Evolutionary conservation across 2,329 filamentous ascomycete genomes (phyloP).

Genomic region (Aspergillus piperis): DNA sequence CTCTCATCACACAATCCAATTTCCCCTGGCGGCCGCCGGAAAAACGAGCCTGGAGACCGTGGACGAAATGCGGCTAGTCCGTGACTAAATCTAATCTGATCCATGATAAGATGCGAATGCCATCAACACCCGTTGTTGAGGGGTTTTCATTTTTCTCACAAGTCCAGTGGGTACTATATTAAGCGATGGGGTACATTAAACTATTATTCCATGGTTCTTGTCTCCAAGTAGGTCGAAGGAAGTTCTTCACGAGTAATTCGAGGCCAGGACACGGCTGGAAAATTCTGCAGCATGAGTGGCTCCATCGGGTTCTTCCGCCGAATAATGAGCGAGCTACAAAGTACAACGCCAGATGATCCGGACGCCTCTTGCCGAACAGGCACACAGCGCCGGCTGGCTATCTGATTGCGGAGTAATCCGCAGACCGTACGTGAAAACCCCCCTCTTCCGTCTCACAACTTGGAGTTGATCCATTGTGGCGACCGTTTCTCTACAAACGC

Average conservation of each 20-base stretch:
- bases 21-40: background rate
- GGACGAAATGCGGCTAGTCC: background rate
- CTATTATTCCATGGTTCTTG: background rate
- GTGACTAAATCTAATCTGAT: background rate
- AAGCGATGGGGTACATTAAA: background rate
- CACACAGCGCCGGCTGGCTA: background rate
- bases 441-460: conserved; percentile 24
- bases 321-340: background rate
- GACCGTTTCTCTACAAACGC: conserved; percentile 75
- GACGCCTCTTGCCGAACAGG: background rate
- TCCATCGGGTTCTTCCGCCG: background rate
- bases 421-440: too few species aligned
- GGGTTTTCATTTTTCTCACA: background rate
- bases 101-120: background rate
- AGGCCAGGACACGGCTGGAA: background rate
- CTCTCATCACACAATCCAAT: background rate
- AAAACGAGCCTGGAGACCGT: background rate
- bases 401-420: background rate
- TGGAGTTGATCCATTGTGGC: conserved; percentile 57
- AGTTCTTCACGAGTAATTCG: background rate
- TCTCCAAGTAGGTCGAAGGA: background rate
- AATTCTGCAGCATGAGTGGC: background rate
- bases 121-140: background rate
- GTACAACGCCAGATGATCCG: background rate
- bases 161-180: too few species aligned